These are phyloP conservation scores for Butyriboletus appendiculatus DNA, from an alignment of 1,284 basidiomycete genomes.

Conservation along the genomic window DNA sequence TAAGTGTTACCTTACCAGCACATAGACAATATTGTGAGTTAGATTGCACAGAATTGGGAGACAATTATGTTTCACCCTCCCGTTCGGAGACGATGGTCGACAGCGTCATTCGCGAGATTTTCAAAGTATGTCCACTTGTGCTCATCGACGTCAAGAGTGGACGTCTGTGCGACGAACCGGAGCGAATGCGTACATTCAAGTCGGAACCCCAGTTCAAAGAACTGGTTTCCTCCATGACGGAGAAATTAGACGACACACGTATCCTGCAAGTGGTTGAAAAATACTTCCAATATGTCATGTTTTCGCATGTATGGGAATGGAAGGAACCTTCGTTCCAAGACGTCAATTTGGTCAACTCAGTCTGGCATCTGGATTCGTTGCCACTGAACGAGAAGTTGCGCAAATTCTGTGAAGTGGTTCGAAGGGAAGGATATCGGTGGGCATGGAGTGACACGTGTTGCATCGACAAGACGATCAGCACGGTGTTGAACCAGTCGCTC, in stretches of 20 bases:
- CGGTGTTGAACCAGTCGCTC: not conserved
- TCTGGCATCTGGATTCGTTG: not conserved
- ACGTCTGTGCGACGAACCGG: not conserved
- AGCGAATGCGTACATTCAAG: constrained; percentile 7
- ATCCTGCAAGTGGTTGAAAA: not conserved
- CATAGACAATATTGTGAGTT: too few species aligned
- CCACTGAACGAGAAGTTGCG: constrained; percentile 3
- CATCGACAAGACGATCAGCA: constrained; percentile 4
- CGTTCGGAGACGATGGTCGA: not conserved
- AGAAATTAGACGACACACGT: not conserved
- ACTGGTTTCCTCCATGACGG: constrained; percentile 2
- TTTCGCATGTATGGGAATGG: constrained; percentile 11
- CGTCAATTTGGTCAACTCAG: not conserved
- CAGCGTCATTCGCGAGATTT: not conserved
- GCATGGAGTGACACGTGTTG: constrained; percentile 10
- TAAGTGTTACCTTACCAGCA: not conserved
- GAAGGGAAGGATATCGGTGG: constrained; percentile 1
- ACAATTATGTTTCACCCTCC: not conserved
- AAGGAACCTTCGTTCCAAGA: constrained; percentile 10
- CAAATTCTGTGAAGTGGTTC: constrained; percentile 5
- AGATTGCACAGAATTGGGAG: not conserved
- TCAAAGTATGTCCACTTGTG: not conserved
- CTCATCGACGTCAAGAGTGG: constrained; percentile 14
- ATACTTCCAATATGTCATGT: constrained; percentile 15
- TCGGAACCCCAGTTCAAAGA: constrained; percentile 5